phyloP scores from a whole-genome alignment of 2,329 filamentous ascomycete species.

The Diaporthe eres region DNA sequence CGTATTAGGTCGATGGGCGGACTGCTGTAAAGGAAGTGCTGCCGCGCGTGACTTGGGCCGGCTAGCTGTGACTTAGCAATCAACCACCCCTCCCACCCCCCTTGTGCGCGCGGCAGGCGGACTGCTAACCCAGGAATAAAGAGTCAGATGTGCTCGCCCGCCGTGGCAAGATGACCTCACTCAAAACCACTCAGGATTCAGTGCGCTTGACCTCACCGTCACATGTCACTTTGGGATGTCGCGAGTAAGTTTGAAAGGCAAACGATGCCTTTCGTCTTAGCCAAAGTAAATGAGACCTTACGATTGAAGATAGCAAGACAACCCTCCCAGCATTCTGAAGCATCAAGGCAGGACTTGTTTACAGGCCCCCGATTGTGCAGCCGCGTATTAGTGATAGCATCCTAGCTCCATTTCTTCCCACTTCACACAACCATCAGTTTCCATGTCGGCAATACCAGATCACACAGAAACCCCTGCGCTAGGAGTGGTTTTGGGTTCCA shows the following conservation, averaged over 20 bases:
- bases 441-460: background rate
- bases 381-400: background rate
- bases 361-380: background rate
- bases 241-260: background rate
- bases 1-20: background rate
- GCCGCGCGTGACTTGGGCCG: constrained; percentile 28
- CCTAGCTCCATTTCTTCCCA: constrained; percentile 1
- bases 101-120: constrained; percentile 28
- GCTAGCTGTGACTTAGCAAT: constrained; percentile 22
- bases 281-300: background rate
- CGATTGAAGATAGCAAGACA: background rate
- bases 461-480: background rate
- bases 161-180: constrained; percentile 24
- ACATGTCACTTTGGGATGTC: constrained; percentile 3
- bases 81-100: background rate
- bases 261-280: background rate
- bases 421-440: background rate
- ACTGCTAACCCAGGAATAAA: background rate
- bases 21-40: constrained; percentile 13
- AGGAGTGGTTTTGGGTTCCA: background rate
- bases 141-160: constrained; percentile 33
- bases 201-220: constrained; percentile 22
- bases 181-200: background rate
- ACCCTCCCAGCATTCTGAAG: no score
- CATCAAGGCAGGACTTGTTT: background rate